Conservation (phyloP, 352 stramenopile genomes). For the Vaucheria bursata region DNA sequence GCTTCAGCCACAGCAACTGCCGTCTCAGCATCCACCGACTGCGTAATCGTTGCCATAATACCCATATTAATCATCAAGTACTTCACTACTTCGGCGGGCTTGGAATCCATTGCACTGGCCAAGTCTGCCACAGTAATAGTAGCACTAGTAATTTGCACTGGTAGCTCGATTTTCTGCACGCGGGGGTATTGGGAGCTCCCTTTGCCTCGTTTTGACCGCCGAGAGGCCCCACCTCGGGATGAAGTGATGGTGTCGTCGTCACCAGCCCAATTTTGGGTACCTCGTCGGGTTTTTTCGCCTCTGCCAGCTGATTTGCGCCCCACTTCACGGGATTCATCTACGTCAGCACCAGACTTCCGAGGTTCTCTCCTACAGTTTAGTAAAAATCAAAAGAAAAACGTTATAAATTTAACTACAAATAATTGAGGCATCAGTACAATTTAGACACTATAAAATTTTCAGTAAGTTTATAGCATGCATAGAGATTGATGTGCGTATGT, state of each 20-base stretch:
- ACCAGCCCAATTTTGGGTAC: neutral
- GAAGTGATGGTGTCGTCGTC: neutral
- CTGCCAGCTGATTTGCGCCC: neutral
- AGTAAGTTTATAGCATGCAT: too few species aligned
- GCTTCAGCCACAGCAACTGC: slow-evolving; percentile 59
- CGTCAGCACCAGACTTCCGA: neutral
- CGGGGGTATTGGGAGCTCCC: too few species aligned
- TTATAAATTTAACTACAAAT: too few species aligned
- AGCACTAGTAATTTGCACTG: slow-evolving; percentile 10
- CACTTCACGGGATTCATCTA: neutral
- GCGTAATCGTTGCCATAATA: slow-evolving; percentile 64
- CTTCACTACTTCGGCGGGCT: slow-evolving; percentile 57
- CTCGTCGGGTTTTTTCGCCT: neutral
- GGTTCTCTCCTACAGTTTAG: too few species aligned
- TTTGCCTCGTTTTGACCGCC: neutral
- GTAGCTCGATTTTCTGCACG: slow-evolving; percentile 1
- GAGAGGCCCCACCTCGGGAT: neutral
- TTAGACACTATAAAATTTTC: too few species aligned
- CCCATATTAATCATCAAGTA: slow-evolving; percentile 66
- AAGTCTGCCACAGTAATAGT: slow-evolving; percentile 28
- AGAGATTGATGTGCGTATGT: too few species aligned
- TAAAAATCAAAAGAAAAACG: too few species aligned
- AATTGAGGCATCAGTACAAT: too few species aligned
- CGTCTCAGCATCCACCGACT: slow-evolving; percentile 60
- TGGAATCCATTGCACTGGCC: slow-evolving; percentile 22